Conservation (phyloP, 495 filamentous ascomycete species). For the Haplographium delicatum region DNA sequence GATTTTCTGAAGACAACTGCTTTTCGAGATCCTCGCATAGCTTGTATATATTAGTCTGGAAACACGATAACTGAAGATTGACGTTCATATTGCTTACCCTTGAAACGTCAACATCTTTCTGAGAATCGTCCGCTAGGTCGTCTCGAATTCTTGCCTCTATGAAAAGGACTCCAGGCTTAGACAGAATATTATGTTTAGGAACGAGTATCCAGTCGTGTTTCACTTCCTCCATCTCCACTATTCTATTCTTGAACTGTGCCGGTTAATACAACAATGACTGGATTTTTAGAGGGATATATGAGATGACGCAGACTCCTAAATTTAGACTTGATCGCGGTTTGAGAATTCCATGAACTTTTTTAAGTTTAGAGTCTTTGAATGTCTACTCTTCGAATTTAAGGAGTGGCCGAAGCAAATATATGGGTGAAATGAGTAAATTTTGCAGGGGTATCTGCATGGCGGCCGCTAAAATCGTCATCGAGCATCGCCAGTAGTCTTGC, state of each 20-base stretch:
- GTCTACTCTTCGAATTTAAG: no score
- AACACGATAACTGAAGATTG: no score
- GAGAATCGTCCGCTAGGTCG: background rate
- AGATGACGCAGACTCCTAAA: no score
- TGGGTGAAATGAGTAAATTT: no score
- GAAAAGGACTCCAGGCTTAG: slow-evolving; percentile 1
- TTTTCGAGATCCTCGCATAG: slow-evolving; percentile 5
- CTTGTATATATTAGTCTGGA: slow-evolving; percentile 2
- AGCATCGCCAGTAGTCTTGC: no score
- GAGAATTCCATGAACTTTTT: no score
- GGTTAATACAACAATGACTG: background rate
- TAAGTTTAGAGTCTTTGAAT: background rate
- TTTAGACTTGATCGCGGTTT: no score
- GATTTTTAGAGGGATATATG: background rate
- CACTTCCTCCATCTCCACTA: background rate
- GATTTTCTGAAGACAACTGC: slow-evolving; percentile 1
- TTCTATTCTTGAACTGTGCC: background rate
- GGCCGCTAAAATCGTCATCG: background rate
- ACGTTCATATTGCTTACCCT: background rate
- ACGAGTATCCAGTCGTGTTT: no score
- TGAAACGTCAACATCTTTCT: background rate
- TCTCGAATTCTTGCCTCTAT: slow-evolving; percentile 5
- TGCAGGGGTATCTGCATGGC: no score
- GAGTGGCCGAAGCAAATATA: no score
- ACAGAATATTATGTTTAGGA: background rate